Percentiles rank a stretch among this genome's conserved stretches.
Conservation (phyloP, 805 yeast species). For the Candida silvatica region DNA sequence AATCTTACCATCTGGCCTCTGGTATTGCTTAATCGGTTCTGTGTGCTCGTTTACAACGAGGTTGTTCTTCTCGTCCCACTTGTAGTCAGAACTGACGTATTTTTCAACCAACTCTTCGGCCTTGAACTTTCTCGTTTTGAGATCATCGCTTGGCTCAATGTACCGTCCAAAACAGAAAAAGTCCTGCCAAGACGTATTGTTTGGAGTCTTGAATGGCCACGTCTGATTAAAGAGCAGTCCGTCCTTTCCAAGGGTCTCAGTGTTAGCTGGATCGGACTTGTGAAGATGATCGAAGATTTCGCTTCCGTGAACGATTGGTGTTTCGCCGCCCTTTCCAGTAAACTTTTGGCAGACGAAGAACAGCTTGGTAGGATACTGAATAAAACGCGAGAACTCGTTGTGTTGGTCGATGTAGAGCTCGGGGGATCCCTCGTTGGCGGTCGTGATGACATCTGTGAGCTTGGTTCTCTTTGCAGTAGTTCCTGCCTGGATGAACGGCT, state of each 20-base stretch:
- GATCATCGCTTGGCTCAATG: conserved; percentile 17
- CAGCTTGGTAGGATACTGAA: conserved; percentile 19
- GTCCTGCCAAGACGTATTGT: conserved; percentile 21
- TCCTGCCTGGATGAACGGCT: conserved; percentile 23
- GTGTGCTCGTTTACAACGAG: conserved; percentile 23
- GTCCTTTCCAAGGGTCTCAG: conserved; percentile 13
- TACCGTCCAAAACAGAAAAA: conserved; percentile 24
- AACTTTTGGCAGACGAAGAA: conserved; percentile 17
- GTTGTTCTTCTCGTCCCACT: conserved; percentile 19
- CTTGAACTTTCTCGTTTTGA: conserved; percentile 17
- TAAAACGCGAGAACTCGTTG: conserved; percentile 26
- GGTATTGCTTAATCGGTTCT: conserved; percentile 14
- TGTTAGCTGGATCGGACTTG: conserved; percentile 14
- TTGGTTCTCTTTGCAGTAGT: conserved; percentile 19
- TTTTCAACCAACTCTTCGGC: conserved; percentile 17
- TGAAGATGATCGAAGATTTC: conserved; percentile 19
- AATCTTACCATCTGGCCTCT: conserved; percentile 1
- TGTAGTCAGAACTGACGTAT: conserved; percentile 18
- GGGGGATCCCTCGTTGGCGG: conserved; percentile 27
- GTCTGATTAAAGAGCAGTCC: conserved; percentile 22
- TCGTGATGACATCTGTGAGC: conserved; percentile 18
- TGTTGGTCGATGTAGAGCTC: conserved; percentile 20
- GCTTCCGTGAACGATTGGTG: conserved; percentile 27
- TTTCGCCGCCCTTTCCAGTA: conserved; percentile 23
- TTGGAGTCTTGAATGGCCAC: conserved; percentile 17